These are phyloP conservation scores for Suillus tomentosus DNA, from an alignment of 768 basidiomycete genomes.

Conservation along the genomic window DNA sequence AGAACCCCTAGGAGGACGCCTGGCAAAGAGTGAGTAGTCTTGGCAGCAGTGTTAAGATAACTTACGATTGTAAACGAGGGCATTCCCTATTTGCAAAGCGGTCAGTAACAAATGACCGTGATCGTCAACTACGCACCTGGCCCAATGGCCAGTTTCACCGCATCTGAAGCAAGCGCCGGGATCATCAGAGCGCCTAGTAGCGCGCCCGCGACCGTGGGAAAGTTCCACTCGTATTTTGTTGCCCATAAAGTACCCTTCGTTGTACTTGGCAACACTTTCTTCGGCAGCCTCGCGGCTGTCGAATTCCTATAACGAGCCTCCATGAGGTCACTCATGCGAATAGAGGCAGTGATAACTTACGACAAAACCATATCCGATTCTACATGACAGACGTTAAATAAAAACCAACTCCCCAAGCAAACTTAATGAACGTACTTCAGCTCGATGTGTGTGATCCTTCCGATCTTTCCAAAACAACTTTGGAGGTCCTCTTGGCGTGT, in stretches of 20 bases:
- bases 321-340: slow-evolving; percentile 13
- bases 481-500: slow-evolving; percentile 84
- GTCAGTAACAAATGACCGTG: slow-evolving; percentile 7
- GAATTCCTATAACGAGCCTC: slow-evolving; percentile 62
- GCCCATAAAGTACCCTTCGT: slow-evolving; percentile 90
- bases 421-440: slow-evolving; percentile 65
- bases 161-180: slow-evolving; percentile 90
- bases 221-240: slow-evolving; percentile 89
- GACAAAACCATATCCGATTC: slow-evolving; percentile 89
- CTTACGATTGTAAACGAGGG: slow-evolving; percentile 59
- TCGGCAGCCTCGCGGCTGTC: slow-evolving; percentile 80
- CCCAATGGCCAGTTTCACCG: slow-evolving; percentile 86
- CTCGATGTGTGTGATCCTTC: slow-evolving; percentile 73
- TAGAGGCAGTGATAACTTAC: slow-evolving; percentile 46
- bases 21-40: slow-evolving; percentile 21
- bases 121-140: slow-evolving; percentile 54
- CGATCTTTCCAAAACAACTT: slow-evolving; percentile 86
- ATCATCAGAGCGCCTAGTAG: slow-evolving; percentile 80
- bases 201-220: slow-evolving; percentile 81
- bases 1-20: slow-evolving; percentile 41
- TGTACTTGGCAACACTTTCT: slow-evolving; percentile 84
- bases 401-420: slow-evolving; percentile 16
- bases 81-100: slow-evolving; percentile 60
- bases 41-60: slow-evolving; percentile 17
- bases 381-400: slow-evolving; percentile 31